These are phyloP conservation scores for Crithidia fasciculata DNA, from an alignment of 208 protist genomes.

Conservation along the genomic window DNA sequence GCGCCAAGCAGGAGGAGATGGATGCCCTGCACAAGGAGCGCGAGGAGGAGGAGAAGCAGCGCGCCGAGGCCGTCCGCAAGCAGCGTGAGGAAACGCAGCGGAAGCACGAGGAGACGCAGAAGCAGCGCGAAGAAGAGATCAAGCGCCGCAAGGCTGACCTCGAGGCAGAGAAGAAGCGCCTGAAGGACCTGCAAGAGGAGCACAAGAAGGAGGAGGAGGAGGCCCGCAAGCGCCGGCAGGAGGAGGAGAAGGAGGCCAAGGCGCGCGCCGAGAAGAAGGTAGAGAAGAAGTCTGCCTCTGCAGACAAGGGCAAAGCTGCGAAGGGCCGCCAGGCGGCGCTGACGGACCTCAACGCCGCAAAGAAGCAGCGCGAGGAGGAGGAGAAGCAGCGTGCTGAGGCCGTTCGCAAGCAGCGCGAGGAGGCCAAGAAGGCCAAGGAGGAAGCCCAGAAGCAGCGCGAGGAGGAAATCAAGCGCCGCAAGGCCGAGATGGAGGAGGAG, in stretches of 20 bases:
- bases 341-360: background rate
- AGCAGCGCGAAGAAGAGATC: conserved; percentile 24
- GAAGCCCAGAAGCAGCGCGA: conserved; percentile 39
- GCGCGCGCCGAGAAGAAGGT: conserved; percentile 17
- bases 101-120: conserved; percentile 18
- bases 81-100: conserved; percentile 35
- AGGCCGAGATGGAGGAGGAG: conserved; percentile 32
- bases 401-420: conserved; percentile 35
- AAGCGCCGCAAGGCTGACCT: conserved; percentile 25
- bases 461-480: conserved; percentile 49
- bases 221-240: conserved; percentile 19
- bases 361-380: conserved; percentile 41
- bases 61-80: conserved; percentile 30
- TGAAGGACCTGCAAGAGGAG: conserved; percentile 32
- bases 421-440: conserved; percentile 34
- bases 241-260: conserved; percentile 31
- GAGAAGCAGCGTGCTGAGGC: conserved; percentile 38
- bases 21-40: conserved; percentile 26
- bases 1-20: conserved; percentile 25
- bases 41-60: conserved; percentile 42
- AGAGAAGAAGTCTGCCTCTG: conserved; percentile 7
- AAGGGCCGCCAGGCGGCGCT: background rate
- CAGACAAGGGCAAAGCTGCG: background rate
- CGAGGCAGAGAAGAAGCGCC: conserved; percentile 24
- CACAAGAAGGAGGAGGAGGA: conserved; percentile 40